Base-by-base conservation (phyloP, 257 asterid species). In the Capsicum chinense region DNA sequence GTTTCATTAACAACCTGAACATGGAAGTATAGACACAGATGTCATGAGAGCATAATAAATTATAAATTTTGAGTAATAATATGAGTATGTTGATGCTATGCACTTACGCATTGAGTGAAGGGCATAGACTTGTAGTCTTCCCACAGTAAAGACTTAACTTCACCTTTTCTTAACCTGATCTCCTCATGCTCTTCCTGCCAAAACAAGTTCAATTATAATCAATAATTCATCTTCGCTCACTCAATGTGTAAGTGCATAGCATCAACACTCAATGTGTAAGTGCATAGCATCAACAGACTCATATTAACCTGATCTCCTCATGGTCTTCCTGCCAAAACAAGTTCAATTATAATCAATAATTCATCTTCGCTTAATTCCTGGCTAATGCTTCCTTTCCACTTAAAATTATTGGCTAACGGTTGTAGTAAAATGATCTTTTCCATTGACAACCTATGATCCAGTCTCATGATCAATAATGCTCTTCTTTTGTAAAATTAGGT, bases 41-140 rank as follows among this genome's bases (percentile, higher is more conserved):
- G 6, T 2, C 63, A 44, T 48, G 44, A 81, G 70, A 26, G 62
- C 58, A 26, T 17, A 63, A 12, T 5, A 13, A 39, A 84, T 67
- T 3, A 67, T 48, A 82, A 48, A 81, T 7, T 78, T 33, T 10
- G 17, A 57, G 48, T 3, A 15, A 39, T 39, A 39, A 39, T 3
- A 39, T 2, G 33, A 5, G 78, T 35, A 21, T 16, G 44, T 48
- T 35, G 47, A 70, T 6, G 21, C 16, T 19, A 54, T 56, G 37
- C 52, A 85, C 99, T 93, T 90, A 96, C 99, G 83, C 99, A 96
- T 86, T 92, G 98, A 88, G 98, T 97, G 90, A 97, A 97, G 83
- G 92, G 89, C 99, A 97, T 97, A 69, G 98, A 92, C 83, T 97
- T 97, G 64, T 94, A 97, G 79, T 97, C 98, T 19, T 93, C 99